Evolutionary conservation across 257 asterid species (phyloP).

Genomic region (Hygrophila difformis): DNA sequence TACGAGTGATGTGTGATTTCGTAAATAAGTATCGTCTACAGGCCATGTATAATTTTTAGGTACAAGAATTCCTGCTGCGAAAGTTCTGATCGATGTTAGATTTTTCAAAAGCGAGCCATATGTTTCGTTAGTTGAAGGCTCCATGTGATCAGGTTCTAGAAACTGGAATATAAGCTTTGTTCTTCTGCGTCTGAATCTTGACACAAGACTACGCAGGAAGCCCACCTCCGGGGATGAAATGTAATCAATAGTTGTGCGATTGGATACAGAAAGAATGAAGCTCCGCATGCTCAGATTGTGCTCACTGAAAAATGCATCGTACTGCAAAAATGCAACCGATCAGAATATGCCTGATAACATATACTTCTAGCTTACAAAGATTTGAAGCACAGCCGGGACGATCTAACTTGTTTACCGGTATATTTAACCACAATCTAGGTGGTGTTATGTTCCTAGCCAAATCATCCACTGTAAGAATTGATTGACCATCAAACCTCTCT

Average conservation of each 20-base stretch:
- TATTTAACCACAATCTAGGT: constrained; percentile 62
- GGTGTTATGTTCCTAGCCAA: constrained; percentile 30
- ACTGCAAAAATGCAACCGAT: constrained; percentile 52
- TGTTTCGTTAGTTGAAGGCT: constrained; percentile 72
- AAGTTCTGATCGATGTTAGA: constrained; percentile 59
- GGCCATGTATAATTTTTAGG: constrained; percentile 73
- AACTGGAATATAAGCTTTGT: constrained; percentile 71
- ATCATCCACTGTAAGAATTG: constrained; percentile 37
- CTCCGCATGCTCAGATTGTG: constrained; percentile 65
- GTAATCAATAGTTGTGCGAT: constrained; percentile 35
- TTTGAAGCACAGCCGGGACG: not conserved
- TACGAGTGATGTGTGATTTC: constrained; percentile 43
- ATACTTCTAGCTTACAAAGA: not conserved
- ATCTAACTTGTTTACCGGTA: constrained; percentile 36
- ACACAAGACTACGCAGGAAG: constrained; percentile 49
- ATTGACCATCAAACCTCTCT: constrained; percentile 42
- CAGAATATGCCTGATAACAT: too few relatives aligned
- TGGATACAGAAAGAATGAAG: constrained; percentile 47
- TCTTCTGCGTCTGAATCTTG: constrained; percentile 35
- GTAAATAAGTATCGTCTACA: constrained; percentile 37
- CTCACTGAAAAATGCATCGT: constrained; percentile 59
- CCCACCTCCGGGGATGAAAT: constrained; percentile 87
- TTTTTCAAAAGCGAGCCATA: constrained; percentile 52
- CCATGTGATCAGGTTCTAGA: constrained; percentile 34
- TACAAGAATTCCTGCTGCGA: constrained; percentile 77